Evolutionary conservation across 371 early-diverging fungal species (phyloP).

Genomic region (Coemansia sp.): DNA sequence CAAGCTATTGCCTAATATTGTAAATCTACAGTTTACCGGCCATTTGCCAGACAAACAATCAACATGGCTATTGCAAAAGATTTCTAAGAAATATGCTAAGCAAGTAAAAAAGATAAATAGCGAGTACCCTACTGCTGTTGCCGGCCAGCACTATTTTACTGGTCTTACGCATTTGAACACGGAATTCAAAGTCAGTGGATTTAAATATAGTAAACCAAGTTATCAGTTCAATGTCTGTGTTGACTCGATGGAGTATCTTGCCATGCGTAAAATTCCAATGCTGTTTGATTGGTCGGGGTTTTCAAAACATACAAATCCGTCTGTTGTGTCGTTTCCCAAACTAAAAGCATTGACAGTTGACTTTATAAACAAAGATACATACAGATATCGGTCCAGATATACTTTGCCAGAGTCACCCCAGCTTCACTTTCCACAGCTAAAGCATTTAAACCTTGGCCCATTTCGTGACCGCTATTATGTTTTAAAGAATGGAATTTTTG

Average conservation of each 20-base stretch:
- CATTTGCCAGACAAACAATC: not conserved
- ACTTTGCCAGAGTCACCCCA: not conserved
- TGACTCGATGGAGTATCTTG: not conserved
- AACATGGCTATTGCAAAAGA: not conserved
- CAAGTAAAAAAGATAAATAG: not conserved
- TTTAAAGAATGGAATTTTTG: not conserved
- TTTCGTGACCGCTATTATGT: not conserved
- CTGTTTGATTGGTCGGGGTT: not conserved
- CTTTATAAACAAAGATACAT: too few species aligned
- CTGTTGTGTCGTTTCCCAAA: not conserved
- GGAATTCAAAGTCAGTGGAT: not conserved
- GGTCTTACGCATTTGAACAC: not conserved
- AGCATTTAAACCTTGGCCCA: not conserved
- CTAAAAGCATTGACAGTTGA: not conserved
- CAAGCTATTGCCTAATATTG: not conserved
- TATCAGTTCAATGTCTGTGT: not conserved
- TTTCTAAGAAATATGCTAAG: not conserved
- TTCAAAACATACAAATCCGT: not conserved
- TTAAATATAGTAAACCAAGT: not conserved
- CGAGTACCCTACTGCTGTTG: not conserved
- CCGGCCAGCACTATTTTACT: not conserved
- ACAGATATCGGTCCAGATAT: too few species aligned
- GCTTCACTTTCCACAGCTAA: not conserved
- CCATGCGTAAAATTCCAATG: not conserved
- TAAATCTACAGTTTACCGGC: not conserved